Conservation (phyloP, 768 basidiomycete species). For the Boletus insuetus region DNA sequence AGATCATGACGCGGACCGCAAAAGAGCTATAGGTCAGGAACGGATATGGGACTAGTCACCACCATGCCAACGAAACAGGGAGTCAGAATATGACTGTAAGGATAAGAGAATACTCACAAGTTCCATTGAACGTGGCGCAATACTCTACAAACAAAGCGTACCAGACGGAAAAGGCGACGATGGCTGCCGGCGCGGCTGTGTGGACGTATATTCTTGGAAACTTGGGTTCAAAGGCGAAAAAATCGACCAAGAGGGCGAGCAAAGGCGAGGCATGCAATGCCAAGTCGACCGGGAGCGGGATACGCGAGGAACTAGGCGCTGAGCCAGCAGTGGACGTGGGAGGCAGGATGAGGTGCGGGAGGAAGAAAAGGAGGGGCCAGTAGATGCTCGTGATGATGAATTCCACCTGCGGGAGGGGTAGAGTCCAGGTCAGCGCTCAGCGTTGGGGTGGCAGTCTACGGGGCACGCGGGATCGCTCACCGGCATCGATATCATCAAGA, state of each 20-base stretch:
- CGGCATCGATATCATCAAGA: conserved; percentile 66
- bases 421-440: too few relatives aligned
- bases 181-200: conserved; percentile 13
- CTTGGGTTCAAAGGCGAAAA: conserved; percentile 60
- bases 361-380: conserved; percentile 58
- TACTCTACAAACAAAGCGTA: conserved; percentile 70
- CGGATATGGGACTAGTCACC: conserved; percentile 69
- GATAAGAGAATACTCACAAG: conserved; percentile 44
- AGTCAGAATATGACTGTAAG: neutral
- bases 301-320: neutral
- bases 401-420: conserved; percentile 32
- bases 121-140: conserved; percentile 57
- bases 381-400: conserved; percentile 60
- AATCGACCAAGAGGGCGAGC: conserved; percentile 58
- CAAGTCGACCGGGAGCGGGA: conserved; percentile 58
- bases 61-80: neutral
- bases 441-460: too few relatives aligned
- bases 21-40: conserved; percentile 67
- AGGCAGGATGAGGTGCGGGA: conserved; percentile 24
- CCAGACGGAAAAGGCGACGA: conserved; percentile 35
- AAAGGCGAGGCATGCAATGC: conserved; percentile 66
- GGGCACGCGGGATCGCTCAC: conserved; percentile 31
- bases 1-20: conserved; percentile 54
- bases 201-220: conserved; percentile 34
- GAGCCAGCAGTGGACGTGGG: too few relatives aligned